A percentile compares a stretch with the other conserved stretches of the same genome.
phyloP scores from a whole-genome alignment of 495 filamentous ascomycete species.

The Xylaria palmicola region DNA sequence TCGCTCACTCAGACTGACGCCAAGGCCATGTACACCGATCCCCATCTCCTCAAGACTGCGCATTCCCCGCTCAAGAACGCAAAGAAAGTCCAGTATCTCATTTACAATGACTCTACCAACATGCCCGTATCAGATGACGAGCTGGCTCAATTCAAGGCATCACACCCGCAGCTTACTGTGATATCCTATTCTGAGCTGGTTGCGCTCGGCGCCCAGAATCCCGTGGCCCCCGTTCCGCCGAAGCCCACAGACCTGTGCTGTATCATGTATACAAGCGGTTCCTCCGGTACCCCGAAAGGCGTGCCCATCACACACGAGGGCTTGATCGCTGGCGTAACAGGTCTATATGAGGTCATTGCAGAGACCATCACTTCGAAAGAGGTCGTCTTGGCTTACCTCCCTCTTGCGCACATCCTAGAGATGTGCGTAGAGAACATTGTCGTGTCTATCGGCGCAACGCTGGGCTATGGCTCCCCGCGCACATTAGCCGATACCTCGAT shows the following conservation, averaged over 20 bases:
- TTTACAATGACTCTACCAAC: conserved; percentile 45
- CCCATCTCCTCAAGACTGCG: conserved; percentile 55
- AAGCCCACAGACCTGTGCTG: conserved; percentile 70
- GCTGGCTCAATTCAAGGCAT: conserved; percentile 42
- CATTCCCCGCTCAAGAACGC: conserved; percentile 41
- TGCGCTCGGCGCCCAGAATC: conserved; percentile 62
- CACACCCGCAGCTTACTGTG: conserved; percentile 40
- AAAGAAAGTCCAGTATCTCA: conserved; percentile 39
- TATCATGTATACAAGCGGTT: conserved; percentile 95
- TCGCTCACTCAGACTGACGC: conserved; percentile 60
- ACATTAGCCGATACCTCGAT: conserved; percentile 68
- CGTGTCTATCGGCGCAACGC: conserved; percentile 69
- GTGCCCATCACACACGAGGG: conserved; percentile 76
- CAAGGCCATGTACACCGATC: conserved; percentile 61
- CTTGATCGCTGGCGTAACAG: conserved; percentile 64
- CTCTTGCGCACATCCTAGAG: conserved; percentile 87
- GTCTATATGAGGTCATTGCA: conserved; percentile 40
- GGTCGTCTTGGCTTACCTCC: conserved; percentile 75
- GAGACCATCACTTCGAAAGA: conserved; percentile 56
- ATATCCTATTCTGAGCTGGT: conserved; percentile 46
- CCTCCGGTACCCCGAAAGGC: conserved; percentile 86
- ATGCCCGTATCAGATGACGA: conserved; percentile 39
- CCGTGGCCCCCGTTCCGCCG: conserved; percentile 64
- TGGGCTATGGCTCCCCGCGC: conserved; percentile 83
- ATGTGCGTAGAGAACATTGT: conserved; percentile 75